Evolutionary conservation across 192 early-diverging fungal species (phyloP), one percentile per base, ranked within the genome.

Genomic region (Gigaspora rosea): DNA sequence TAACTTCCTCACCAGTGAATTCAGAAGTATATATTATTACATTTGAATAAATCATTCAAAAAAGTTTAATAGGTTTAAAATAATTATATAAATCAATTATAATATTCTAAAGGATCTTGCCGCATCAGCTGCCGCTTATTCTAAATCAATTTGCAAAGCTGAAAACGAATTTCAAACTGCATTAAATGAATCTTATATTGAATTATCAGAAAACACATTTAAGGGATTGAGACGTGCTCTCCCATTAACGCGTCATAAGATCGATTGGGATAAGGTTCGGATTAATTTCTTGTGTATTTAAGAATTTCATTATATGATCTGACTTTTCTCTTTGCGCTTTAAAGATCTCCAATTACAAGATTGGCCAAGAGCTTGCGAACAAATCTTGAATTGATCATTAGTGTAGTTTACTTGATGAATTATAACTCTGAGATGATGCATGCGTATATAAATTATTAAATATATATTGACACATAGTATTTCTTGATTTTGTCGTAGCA

Each of bases 161-260:
- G 98, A 99, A 81, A 85, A 82, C 27, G 87, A 94, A 75, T 96
- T 91, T 85, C 96, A 99, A 85, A 80, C 82, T 52, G 88, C 92
- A 0, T 88, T 99, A 54, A 95, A 95, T 75, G 93, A 94, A 61
- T 90, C 86, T 50, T 95, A 94, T 73, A 81, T 80, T 51, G 92
- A 96, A 75, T 80, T 96, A 56, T 85, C 94, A 13, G 94, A 96
- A 51, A 90, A 88, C 57, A 94, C 95, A 0, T 99, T 99, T 84
- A 97, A 95, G 80, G 87, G 91, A 4, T 84, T 99, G 67, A 90
- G 98, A 61, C 88, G 96, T 59, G 91, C 93, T 15, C 80, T 99
- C 63, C 98, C 98, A 12, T 87, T 96, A 63, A 99, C 96, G 3
- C 87, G 94, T 52, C 93, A 89, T 75, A 96, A 96, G 82, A 83